Conservation (phyloP, 768 basidiomycete species). For the Saitozyma podzolica region DNA sequence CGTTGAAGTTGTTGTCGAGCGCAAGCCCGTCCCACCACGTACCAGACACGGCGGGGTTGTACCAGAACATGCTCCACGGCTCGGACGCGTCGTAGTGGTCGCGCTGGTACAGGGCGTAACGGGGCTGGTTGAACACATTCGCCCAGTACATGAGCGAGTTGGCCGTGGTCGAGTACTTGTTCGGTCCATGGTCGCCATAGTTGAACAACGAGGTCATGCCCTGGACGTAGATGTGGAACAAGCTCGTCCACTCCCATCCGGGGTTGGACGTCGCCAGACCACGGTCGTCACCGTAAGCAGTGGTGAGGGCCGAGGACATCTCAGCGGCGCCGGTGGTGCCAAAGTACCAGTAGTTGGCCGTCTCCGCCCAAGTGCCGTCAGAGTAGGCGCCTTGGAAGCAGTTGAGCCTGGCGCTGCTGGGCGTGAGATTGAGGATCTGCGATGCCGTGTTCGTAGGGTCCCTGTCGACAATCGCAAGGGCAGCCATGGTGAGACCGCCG, state of each 20-base stretch:
- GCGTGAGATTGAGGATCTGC: conserved; percentile 66
- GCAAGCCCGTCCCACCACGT: conserved; percentile 88
- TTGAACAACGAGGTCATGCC: conserved; percentile 71
- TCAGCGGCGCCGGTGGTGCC: conserved; percentile 89
- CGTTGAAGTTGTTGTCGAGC: conserved; percentile 79
- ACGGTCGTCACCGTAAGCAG: conserved; percentile 82
- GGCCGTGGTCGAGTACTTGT: conserved; percentile 92
- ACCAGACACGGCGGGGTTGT: conserved; percentile 75
- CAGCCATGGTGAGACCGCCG: conserved; percentile 79
- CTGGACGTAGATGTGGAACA: conserved; percentile 84
- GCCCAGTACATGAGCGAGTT: conserved; percentile 82
- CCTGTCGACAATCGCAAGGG: conserved; percentile 77
- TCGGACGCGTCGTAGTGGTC: conserved; percentile 76
- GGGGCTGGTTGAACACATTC: conserved; percentile 66
- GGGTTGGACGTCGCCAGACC: conserved; percentile 70
- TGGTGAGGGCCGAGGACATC: conserved; percentile 74
- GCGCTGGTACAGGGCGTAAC: conserved; percentile 84
- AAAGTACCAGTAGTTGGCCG: conserved; percentile 71
- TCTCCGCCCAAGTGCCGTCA: conserved; percentile 93
- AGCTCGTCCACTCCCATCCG: conserved; percentile 69
- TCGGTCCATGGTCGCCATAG: conserved; percentile 74
- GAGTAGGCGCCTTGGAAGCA: conserved; percentile 62
- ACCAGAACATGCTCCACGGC: conserved; percentile 88
- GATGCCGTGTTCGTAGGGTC: conserved; percentile 73
- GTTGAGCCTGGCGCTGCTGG: conserved; percentile 72